A percentile compares a stretch with the other conserved stretches of the same genome.
Evolutionary conservation across 768 basidiomycete genomes (phyloP).

Genomic region (Mycena polygramma): DNA sequence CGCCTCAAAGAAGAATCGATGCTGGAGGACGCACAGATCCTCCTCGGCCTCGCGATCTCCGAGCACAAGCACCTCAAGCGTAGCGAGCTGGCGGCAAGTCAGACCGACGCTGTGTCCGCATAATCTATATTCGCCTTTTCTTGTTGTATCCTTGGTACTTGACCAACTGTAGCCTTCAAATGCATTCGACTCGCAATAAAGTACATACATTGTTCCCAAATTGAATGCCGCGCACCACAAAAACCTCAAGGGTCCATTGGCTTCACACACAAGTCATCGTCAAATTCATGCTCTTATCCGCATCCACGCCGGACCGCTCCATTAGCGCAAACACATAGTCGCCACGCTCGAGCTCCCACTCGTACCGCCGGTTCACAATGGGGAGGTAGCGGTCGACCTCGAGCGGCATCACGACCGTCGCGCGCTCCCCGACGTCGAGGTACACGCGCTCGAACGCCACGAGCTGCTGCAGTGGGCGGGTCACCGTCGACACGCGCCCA

Average conservation of each 20-base stretch:
- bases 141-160: neutral
- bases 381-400: conserved; percentile 43
- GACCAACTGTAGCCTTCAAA: neutral
- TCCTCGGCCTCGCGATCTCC: conserved; percentile 4
- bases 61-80: conserved; percentile 15
- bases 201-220: too few species aligned
- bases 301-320: conserved; percentile 37
- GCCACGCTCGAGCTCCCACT: conserved; percentile 43
- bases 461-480: conserved; percentile 39
- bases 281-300: conserved; percentile 37
- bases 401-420: conserved; percentile 38
- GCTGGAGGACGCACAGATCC: conserved; percentile 5
- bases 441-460: conserved; percentile 43
- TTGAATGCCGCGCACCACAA: too few species aligned
- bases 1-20: neutral
- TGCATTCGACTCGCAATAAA: neutral
- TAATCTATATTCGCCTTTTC: too few species aligned
- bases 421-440: conserved; percentile 39
- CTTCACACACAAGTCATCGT: conserved; percentile 40
- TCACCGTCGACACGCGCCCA: conserved; percentile 39
- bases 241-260: too few species aligned
- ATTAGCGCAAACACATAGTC: conserved; percentile 43
- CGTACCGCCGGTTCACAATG: conserved; percentile 40
- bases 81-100: neutral
- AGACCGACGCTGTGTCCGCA: too few species aligned